Percentiles rank a stretch among this genome's conserved stretches.
Evolutionary conservation across 768 basidiomycete species (phyloP).

Genomic region (Crassisporium funariophilum): DNA sequence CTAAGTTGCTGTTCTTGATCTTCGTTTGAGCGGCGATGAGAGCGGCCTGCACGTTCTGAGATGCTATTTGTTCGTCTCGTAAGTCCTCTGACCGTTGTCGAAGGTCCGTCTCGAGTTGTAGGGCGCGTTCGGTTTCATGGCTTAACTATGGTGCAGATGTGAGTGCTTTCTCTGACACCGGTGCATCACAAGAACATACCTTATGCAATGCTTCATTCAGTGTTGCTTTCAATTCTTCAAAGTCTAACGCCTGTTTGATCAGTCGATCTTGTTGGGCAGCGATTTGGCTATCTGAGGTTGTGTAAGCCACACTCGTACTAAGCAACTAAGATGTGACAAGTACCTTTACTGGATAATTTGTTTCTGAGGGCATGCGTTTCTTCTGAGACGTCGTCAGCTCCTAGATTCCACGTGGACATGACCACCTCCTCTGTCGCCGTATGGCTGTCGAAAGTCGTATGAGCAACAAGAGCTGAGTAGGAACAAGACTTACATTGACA

Average conservation of each 20-base stretch:
- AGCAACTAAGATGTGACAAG: constrained; percentile 2
- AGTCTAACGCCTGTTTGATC: constrained; percentile 40
- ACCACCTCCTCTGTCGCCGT: too few species aligned
- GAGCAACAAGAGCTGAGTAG: too few species aligned
- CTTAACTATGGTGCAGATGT: constrained; percentile 44
- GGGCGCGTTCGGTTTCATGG: constrained; percentile 55
- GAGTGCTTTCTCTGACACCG: background rate
- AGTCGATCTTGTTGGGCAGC: constrained; percentile 48
- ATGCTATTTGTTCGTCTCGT: constrained; percentile 51
- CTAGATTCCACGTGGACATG: constrained; percentile 53
- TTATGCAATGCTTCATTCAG: constrained; percentile 50
- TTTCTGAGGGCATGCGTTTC: constrained; percentile 49
- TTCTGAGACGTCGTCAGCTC: constrained; percentile 47
- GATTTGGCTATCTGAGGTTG: constrained; percentile 45
- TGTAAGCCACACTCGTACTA: constrained; percentile 12
- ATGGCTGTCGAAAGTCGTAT: too few species aligned
- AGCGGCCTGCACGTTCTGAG: constrained; percentile 54
- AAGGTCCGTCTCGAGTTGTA: constrained; percentile 56
- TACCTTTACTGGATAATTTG: constrained; percentile 54
- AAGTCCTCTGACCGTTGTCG: constrained; percentile 55
- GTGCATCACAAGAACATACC: constrained; percentile 29
- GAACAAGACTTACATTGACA: too few species aligned
- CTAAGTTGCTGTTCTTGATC: constrained; percentile 50
- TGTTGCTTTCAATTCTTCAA: constrained; percentile 43
- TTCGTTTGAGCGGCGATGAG: constrained; percentile 50